Evolutionary conservation across 108 stramenopile genomes (phyloP), one percentile per base, ranked within the genome.

Genomic region (Seminavis robusta): DNA sequence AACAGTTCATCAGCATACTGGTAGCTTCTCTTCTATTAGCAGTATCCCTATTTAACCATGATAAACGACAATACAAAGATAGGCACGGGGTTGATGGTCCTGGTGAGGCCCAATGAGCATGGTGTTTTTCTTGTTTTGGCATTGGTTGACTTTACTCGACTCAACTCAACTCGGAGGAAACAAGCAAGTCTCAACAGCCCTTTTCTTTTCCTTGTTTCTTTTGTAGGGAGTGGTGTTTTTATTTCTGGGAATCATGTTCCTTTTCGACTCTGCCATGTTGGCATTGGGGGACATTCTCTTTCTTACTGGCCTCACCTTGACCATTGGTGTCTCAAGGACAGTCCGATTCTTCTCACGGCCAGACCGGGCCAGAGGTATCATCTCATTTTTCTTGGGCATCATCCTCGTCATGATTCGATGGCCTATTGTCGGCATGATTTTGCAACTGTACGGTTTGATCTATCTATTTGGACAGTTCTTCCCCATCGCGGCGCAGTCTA

Each of bases 401-500:
- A 25, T 72, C 11, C 47, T 94, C 31, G 93, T 94, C 7, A 70
- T 94, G 77, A 44, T 81, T 24, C 71, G 93, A 51, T 91, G 86
- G 83, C 84, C 84, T n/a, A 65, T 94, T 40, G 33, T 88, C 36
- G 93, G 93, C 11, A 94, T 94, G 88, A 69, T 86, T 16, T 60
- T 56, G 41, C 93, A 94, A 55, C 34, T 87, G 2, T 94, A 94
- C 47, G 93, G 93, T 23, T 57, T 94, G 41, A 65, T 94, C 3
- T 94, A 94, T 62, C 59, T 94, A 40, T 94, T 94, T 67, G 93
- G 93, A 43, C 93, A 94, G 44, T 94, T 94, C 68, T 91, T 94
- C 67, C 93, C 93, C 1, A 94, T 94, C 57, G 89, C 85, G 8
- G 87, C 87, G 23, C 78, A 83, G 46, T 78, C 83, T 24, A 70